Evolutionary conservation across 2,329 filamentous ascomycete genomes (phyloP), one percentile per base, ranked within the genome.

Genomic region (Monilinia polystroma): DNA sequence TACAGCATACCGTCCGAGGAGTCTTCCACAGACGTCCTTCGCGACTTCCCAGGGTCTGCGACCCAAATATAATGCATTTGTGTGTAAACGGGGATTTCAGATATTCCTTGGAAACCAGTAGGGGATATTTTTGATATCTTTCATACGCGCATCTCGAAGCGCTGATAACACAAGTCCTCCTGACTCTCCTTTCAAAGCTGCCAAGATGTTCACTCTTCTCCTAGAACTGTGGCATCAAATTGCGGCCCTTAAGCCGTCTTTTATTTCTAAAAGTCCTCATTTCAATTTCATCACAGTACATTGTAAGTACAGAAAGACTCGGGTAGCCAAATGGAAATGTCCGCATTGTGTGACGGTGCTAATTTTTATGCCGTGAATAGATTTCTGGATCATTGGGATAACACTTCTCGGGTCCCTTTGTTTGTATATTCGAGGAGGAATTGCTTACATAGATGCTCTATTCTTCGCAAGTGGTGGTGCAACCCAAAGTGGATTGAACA

Each of bases 401-500:
- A 83, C 85, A 5, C 81, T 99, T 1, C 63, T 93, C 57, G 88
- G 87, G 20, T 97, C 93, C 0, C 80, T 97, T 70, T 82, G 96
- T 62, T 78, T 99, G 23, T 97, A 87, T 73, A 85, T 84, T 23
- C 76, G 80, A 23, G 85, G 86, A 35, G 79, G 86, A 20, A 77
- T 97, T 67, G 70, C 78, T 2, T 99, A 96, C 75, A 91, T 95
- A 72, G 93, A 99, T 81, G 89, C 93, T 2, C 84, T 99, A 20
- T 92, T 96, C 82, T 92, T 97, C 73, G 86, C 90, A n/a, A 88
- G 87, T 64, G 94, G 95, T 62, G 83, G 91, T 67, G 90, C 92
- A 70, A 98, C 94, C 0, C 95, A 99, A 79, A 96, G 93, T 70
- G 95, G 95, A 0, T 81, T 99, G 69, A 99, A 99, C 77, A 92